phyloP scores from a whole-genome alignment of 768 basidiomycete genomes.

The Cystobasidium ongulense region DNA sequence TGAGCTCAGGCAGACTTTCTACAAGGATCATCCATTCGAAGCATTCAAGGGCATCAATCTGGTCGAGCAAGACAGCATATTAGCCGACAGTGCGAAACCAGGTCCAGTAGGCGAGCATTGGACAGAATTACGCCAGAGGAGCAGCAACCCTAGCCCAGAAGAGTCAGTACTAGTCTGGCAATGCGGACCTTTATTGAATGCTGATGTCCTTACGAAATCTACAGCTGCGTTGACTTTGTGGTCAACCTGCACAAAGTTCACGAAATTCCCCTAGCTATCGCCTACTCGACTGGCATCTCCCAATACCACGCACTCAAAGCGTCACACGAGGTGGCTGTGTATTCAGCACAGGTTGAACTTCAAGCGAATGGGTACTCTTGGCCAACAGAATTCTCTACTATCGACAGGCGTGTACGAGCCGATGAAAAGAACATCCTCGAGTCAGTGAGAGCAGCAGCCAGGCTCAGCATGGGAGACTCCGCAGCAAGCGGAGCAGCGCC shows the following conservation, averaged over 20 bases:
- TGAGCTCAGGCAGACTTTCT: constrained; percentile 77
- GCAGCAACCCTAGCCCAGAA: constrained; percentile 73
- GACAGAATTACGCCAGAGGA: constrained; percentile 71
- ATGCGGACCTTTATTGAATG: neutral
- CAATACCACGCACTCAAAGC: constrained; percentile 85
- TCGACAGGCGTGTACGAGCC: constrained; percentile 10
- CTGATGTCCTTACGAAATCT: constrained; percentile 2
- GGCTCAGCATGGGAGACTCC: neutral
- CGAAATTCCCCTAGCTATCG: constrained; percentile 58
- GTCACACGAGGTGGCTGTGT: constrained; percentile 67
- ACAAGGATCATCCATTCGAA: constrained; percentile 92
- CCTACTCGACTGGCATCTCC: constrained; percentile 67
- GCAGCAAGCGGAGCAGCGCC: neutral
- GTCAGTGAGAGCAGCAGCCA: neutral
- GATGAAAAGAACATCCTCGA: neutral
- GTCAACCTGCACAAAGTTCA: constrained; percentile 66
- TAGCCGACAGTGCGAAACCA: constrained; percentile 52
- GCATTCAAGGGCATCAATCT: constrained; percentile 71
- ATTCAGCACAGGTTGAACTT: constrained; percentile 72
- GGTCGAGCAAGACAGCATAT: constrained; percentile 54
- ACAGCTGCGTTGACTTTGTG: constrained; percentile 71
- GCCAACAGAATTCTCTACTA: constrained; percentile 23
- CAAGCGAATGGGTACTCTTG: constrained; percentile 54
- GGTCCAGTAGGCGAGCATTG: constrained; percentile 58
- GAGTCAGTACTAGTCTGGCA: constrained; percentile 57